Conservation (phyloP, 371 early-diverging fungal species). For the Mortierella sp. region DNA sequence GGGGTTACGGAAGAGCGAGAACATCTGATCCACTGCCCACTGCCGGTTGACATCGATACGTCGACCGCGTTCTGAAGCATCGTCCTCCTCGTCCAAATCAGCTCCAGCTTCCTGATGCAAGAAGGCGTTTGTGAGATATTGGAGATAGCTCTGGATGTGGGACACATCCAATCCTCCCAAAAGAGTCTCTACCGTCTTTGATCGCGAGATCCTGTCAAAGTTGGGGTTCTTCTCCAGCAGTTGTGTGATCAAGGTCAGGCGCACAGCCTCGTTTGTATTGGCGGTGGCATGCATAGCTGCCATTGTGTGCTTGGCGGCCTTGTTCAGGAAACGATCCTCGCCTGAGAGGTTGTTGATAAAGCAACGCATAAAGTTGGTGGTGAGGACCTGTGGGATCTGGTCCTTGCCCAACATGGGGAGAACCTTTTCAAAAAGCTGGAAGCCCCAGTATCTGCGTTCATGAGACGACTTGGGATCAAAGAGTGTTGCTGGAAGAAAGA, state of each 20-base stretch:
- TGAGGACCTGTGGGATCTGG: slow-evolving; percentile 80
- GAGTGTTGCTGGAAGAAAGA: slow-evolving; percentile 62
- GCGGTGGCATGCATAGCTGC: slow-evolving; percentile 57
- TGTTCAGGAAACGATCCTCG: slow-evolving; percentile 78
- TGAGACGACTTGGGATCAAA: slow-evolving; percentile 78
- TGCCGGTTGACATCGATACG: slow-evolving; percentile 67
- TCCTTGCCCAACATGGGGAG: slow-evolving; percentile 71
- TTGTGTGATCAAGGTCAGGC: slow-evolving; percentile 77
- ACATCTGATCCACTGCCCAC: slow-evolving; percentile 88
- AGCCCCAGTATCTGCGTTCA: slow-evolving; percentile 91
- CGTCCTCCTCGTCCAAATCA: slow-evolving; percentile 18
- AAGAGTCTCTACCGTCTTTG: slow-evolving; percentile 81
- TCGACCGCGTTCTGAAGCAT: slow-evolving; percentile 42
- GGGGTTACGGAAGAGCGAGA: slow-evolving; percentile 73
- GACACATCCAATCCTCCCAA: slow-evolving; percentile 74
- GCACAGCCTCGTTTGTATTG: slow-evolving; percentile 63
- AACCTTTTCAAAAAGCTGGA: slow-evolving; percentile 79
- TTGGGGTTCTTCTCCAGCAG: slow-evolving; percentile 75
- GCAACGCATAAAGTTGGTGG: slow-evolving; percentile 82
- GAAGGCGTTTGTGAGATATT: slow-evolving; percentile 76
- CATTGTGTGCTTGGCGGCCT: slow-evolving; percentile 76
- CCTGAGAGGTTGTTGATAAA: slow-evolving; percentile 86
- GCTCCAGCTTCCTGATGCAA: slow-evolving; percentile 42
- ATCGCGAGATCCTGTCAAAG: slow-evolving; percentile 80
- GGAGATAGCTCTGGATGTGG: slow-evolving; percentile 75